Base-by-base conservation (phyloP, 208 protist species). In the Leishmania braziliensis region DNA sequence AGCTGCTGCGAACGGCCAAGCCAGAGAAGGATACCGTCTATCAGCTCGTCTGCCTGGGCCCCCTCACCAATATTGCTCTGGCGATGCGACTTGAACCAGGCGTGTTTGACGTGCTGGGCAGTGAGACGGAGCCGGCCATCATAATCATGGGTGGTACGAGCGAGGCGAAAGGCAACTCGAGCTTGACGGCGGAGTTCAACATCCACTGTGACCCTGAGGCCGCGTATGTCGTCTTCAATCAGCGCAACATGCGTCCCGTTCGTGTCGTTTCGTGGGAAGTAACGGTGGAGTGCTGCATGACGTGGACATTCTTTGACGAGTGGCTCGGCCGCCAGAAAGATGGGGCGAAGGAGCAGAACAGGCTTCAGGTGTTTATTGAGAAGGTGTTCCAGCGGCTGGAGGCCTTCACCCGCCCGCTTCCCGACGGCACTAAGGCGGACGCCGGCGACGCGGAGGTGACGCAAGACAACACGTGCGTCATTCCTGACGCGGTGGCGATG, bases 191-290 rank as follows among this genome's bases (percentile, higher is more conserved):
- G 12, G 93, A 97, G 87, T 97, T 97, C 82, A 97, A 97, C 86
- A 86, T 95, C 62, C 90, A 95, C 87, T 93, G 90, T 75, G 93
- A 97, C 81, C 93, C 93, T 26, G 93, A 97, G 86, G 93, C 93
- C 39, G 93, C 91, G n/a, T 89, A 86, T 79, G 86, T 95, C 36
- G 90, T 97, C 39, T 91, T 97, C 58, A 88, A 97, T 68, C 79
- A 91, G 56, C 86, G 88, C 12, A 46, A 69, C 29, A 90, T 92
- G 83, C 77, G 80, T 23, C 91, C 93, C 5, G 81, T 97, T 60
- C 85, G 85, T 26, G 39, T 97, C 1, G 90, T 97, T 33, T 83
- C 85, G 77, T 95, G 91, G 93, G 93, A 97, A 75, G 80, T 92
- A 5, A 97, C 93, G 39, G 93, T 96, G 26, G 87, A 91, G 85